phyloP scores from a whole-genome alignment of 139 green algal species.

The Volvox reticuliferus region DNA sequence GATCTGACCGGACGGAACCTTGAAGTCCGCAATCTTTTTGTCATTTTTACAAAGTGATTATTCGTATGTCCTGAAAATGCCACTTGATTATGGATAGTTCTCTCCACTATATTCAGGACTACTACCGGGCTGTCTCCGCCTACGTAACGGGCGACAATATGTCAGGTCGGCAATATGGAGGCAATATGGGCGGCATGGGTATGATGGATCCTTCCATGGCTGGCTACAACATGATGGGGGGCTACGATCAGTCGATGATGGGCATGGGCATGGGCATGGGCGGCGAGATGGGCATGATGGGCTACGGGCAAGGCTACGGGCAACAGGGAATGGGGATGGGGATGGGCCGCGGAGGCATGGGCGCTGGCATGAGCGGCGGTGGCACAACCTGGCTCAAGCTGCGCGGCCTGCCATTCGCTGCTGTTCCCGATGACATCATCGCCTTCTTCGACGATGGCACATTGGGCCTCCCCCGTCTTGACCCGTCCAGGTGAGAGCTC shows the following conservation, averaged over 20 bases:
- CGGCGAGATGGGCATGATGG: slow-evolving; percentile 40
- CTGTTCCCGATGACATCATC: slow-evolving; percentile 81
- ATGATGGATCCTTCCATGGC: slow-evolving; percentile 46
- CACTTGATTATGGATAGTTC: neutral
- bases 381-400: slow-evolving; percentile 83
- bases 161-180: slow-evolving; percentile 6
- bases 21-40: neutral
- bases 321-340: slow-evolving; percentile 32
- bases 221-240: slow-evolving; percentile 47
- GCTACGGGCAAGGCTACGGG: slow-evolving; percentile 47
- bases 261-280: slow-evolving; percentile 65
- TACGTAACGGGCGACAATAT: slow-evolving; percentile 63
- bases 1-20: too few species aligned
- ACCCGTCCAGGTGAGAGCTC: slow-evolving; percentile 55
- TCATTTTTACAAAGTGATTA: too few species aligned
- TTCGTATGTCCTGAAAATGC: neutral
- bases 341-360: neutral
- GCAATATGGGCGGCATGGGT: slow-evolving; percentile 45
- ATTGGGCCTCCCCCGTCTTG: slow-evolving; percentile 54
- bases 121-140: slow-evolving; percentile 74
- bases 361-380: neutral
- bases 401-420: slow-evolving; percentile 87
- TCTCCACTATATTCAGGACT: slow-evolving; percentile 66
- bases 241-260: slow-evolving; percentile 80
- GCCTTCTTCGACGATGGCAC: slow-evolving; percentile 85